A percentile compares a stretch with the other conserved stretches of the same genome.
These are phyloP conservation scores for Botrytis hyacinthi DNA, from an alignment of 2,329 filamentous ascomycete species.

Conservation along the genomic window DNA sequence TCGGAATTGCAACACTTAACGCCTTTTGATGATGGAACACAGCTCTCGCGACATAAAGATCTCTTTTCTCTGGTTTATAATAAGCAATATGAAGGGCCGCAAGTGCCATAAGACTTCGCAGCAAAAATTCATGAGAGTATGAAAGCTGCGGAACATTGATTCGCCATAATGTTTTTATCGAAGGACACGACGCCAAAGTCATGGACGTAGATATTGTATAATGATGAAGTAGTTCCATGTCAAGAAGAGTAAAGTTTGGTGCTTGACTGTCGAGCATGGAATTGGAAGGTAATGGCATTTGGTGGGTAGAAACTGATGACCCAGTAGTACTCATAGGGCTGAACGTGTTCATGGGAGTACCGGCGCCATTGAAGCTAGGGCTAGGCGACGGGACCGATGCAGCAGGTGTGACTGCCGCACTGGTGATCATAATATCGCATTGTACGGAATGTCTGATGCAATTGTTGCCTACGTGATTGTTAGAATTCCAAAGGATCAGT, in stretches of 20 bases:
- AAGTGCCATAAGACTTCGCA: slow-evolving; percentile 49
- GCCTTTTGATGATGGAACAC: slow-evolving; percentile 40
- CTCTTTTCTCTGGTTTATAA: slow-evolving; percentile 41
- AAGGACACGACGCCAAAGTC: slow-evolving; percentile 46
- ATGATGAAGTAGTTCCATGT: slow-evolving; percentile 54
- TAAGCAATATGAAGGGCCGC: slow-evolving; percentile 50
- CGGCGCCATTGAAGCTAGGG: not conserved
- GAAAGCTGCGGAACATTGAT: slow-evolving; percentile 48
- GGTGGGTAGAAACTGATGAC: not conserved
- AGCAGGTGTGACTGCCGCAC: slow-evolving; percentile 2
- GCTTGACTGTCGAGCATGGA: not conserved
- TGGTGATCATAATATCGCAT: slow-evolving; percentile 36
- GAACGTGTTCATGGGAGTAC: not conserved
- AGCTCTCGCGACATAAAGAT: slow-evolving; percentile 44
- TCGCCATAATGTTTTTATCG: slow-evolving; percentile 47
- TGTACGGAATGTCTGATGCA: slow-evolving; percentile 44
- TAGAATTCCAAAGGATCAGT: not conserved
- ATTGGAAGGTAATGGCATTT: slow-evolving; percentile 14
- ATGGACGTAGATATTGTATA: slow-evolving; percentile 49
- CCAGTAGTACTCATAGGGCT: slow-evolving; percentile 13
- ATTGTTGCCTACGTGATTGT: slow-evolving; percentile 33
- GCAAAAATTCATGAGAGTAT: slow-evolving; percentile 47
- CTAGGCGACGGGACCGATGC: not conserved
- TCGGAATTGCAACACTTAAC: slow-evolving; percentile 36
- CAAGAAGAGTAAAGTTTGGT: slow-evolving; percentile 36